A percentile compares a stretch with the other conserved stretches of the same genome.
Conservation (phyloP, 2,329 filamentous ascomycete genomes). For the Metarhizium robertsii region DNA sequence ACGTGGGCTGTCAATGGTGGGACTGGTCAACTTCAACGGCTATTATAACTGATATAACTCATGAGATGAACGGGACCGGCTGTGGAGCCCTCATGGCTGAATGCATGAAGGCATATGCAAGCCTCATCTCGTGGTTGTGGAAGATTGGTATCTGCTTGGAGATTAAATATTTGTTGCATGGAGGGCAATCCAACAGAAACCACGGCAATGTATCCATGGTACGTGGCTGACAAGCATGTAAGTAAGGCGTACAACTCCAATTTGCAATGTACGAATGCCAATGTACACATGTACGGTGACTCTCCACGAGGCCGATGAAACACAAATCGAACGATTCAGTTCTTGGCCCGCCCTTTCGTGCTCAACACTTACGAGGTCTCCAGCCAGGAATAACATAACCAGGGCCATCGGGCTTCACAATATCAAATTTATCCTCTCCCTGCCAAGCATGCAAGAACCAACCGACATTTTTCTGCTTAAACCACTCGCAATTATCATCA, state of each 20-base stretch:
- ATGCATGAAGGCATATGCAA: neutral
- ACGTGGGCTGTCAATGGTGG: too few species aligned
- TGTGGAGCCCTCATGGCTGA: neutral
- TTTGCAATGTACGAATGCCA: neutral
- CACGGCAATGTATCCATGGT: too few species aligned
- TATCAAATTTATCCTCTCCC: slow-evolving; percentile 11
- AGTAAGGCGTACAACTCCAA: neutral
- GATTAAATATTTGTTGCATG: neutral
- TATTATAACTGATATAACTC: neutral
- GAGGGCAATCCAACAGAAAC: neutral
- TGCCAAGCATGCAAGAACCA: slow-evolving; percentile 13
- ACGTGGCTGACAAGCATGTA: too few species aligned
- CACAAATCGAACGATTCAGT: neutral
- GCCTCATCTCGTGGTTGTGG: neutral
- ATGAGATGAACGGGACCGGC: neutral
- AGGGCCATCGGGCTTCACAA: slow-evolving; percentile 9
- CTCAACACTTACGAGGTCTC: slow-evolving; percentile 9
- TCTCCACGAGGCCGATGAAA: neutral
- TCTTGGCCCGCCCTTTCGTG: neutral
- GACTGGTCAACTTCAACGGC: too few species aligned
- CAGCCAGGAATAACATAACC: slow-evolving; percentile 12
- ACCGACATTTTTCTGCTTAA: slow-evolving; percentile 9
- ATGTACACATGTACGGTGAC: neutral
- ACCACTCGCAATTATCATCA: slow-evolving; percentile 12
- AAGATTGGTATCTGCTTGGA: neutral